Evolutionary conservation across 2,329 filamentous ascomycete genomes (phyloP).

Genomic region (Phaeoacremonium minimum): DNA sequence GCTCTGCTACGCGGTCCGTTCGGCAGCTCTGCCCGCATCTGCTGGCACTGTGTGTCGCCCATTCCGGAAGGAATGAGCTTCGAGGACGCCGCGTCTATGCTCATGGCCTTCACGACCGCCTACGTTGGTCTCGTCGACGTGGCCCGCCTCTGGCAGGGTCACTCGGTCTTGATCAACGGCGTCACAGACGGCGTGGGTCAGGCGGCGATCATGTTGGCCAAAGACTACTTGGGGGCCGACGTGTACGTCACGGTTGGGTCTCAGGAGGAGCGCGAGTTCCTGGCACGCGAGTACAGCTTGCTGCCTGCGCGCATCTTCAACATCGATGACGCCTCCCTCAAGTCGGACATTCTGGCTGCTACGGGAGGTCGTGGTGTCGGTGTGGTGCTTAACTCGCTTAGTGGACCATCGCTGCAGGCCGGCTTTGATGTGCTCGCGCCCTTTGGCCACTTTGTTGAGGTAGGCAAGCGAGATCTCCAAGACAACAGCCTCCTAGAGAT

Average conservation of each 20-base stretch:
- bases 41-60: slow-evolving; percentile 1
- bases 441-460: slow-evolving; percentile 28
- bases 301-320: slow-evolving; percentile 21
- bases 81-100: slow-evolving; percentile 11
- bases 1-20: not conserved
- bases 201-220: slow-evolving; percentile 3
- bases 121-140: slow-evolving; percentile 17
- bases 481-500: slow-evolving; percentile 30
- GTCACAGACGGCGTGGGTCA: slow-evolving; percentile 10
- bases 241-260: slow-evolving; percentile 24
- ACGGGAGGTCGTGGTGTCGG: slow-evolving; percentile 22
- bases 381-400: slow-evolving; percentile 23
- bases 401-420: slow-evolving; percentile 19
- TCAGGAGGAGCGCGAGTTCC: slow-evolving; percentile 19
- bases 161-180: slow-evolving; percentile 18
- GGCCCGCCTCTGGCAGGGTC: slow-evolving; percentile 11
- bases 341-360: slow-evolving; percentile 14
- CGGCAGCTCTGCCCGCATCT: slow-evolving; percentile 1
- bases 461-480: slow-evolving; percentile 24
- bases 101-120: slow-evolving; percentile 18
- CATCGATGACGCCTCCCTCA: slow-evolving; percentile 20
- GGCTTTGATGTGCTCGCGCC: slow-evolving; percentile 25
- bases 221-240: slow-evolving; percentile 9
- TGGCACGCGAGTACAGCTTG: slow-evolving; percentile 20
- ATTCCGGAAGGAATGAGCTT: slow-evolving; percentile 8